Percentiles rank a stretch among this genome's conserved stretches.
Evolutionary conservation across 2,329 filamentous ascomycete species (phyloP).

Genomic region (Trichophyton equinum): DNA sequence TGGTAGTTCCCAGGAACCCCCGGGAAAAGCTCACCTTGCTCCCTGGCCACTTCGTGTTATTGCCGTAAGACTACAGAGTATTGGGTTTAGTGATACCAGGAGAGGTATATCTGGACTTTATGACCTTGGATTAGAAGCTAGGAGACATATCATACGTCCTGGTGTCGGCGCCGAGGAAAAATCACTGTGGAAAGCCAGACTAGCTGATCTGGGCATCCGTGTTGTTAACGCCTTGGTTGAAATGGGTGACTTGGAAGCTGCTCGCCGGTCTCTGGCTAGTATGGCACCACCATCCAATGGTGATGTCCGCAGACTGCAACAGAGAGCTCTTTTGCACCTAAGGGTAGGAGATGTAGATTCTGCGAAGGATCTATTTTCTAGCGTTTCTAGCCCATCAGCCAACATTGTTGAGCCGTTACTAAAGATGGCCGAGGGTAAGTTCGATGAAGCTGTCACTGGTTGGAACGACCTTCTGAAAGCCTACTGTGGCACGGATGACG

Average conservation of each 20-base stretch:
- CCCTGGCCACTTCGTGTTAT: conserved; percentile 81
- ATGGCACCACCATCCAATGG: conserved; percentile 31
- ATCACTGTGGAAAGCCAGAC: conserved; percentile 56
- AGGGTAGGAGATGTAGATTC: conserved; percentile 63
- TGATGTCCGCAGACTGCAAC: conserved; percentile 23
- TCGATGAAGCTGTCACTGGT: conserved; percentile 47
- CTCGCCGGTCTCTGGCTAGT: conserved; percentile 56
- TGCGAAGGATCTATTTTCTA: conserved; percentile 45
- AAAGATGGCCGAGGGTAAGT: conserved; percentile 66
- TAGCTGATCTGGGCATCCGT: conserved; percentile 60
- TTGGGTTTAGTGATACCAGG: conserved; percentile 73
- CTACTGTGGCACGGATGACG: conserved; percentile 33
- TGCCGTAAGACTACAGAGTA: conserved; percentile 67
- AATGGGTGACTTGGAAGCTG: conserved; percentile 77
- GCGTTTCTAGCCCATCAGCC: conserved; percentile 16
- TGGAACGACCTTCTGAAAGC: conserved; percentile 46
- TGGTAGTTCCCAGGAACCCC: conserved; percentile 6
- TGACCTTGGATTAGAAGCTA: conserved; percentile 68
- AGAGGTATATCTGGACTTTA: conserved; percentile 83
- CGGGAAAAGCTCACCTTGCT: conserved; percentile 45
- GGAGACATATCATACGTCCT: conserved; percentile 45
- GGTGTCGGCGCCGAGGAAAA: conserved; percentile 42
- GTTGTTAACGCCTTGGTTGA: conserved; percentile 42
- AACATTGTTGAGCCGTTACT: conserved; percentile 47
- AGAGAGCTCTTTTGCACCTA: conserved; percentile 57